A percentile compares a stretch with the other conserved stretches of the same genome.
phyloP scores from a whole-genome alignment of 176 grass and related monocot genomes.

The Oryza officinalis region DNA sequence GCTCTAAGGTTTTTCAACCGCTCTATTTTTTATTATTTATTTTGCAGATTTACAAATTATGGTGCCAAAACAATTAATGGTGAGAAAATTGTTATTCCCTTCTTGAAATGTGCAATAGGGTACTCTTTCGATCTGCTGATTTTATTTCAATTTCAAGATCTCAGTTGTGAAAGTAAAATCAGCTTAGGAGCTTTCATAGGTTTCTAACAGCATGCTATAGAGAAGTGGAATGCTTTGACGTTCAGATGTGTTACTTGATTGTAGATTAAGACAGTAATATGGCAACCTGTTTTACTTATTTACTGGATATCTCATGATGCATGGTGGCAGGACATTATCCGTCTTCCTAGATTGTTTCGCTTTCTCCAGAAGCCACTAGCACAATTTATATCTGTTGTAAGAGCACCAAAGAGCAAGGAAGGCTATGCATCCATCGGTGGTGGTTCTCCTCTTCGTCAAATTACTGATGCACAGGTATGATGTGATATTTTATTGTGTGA shows the following conservation, averaged over 20 bases:
- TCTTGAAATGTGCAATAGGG: neutral
- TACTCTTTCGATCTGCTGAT: neutral
- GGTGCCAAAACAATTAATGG: conserved; percentile 10
- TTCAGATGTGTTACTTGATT: conserved; percentile 4
- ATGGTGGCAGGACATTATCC: conserved; percentile 91
- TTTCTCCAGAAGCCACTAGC: conserved; percentile 98
- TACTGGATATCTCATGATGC: conserved; percentile 19
- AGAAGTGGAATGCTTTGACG: neutral
- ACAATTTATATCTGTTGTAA: conserved; percentile 88
- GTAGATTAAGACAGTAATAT: conserved; percentile 11
- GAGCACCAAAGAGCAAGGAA: conserved; percentile 99
- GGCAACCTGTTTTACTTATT: conserved; percentile 23
- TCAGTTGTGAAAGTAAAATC: conserved; percentile 9
- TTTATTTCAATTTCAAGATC: neutral
- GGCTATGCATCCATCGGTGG: conserved; percentile 99
- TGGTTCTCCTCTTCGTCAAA: conserved; percentile 95
- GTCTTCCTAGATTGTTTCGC: conserved; percentile 86
- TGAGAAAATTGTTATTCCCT: neutral
- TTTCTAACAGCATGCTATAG: conserved; percentile 5
- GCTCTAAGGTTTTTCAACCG: neutral
- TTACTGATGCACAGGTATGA: conserved; percentile 88
- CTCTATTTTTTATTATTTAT: conserved; percentile 18
- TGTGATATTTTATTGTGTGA: neutral
- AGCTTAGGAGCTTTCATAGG: neutral
- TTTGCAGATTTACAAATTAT: conserved; percentile 1